Percentiles rank a stretch among this genome's conserved stretches.
phyloP scores from a whole-genome alignment of 352 stramenopile genomes.

The Globisporangium acanthophoron region DNA sequence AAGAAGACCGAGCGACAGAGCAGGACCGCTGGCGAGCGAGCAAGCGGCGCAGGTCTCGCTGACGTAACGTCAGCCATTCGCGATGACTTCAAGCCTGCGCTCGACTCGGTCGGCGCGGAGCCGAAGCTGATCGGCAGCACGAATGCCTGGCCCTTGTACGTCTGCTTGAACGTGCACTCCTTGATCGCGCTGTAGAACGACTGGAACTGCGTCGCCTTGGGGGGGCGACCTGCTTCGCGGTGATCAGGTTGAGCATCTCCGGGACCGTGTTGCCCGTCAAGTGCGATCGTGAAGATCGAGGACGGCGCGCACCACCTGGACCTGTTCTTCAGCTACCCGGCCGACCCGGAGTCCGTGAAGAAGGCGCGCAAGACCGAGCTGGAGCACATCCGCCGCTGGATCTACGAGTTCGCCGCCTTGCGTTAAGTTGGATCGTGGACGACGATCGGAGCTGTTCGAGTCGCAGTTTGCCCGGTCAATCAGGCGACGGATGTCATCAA shows the following conservation, averaged over 20 bases:
- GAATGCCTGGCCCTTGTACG: slow-evolving; percentile 37
- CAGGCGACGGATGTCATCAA: no score
- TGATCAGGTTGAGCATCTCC: slow-evolving; percentile 54
- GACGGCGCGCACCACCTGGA: slow-evolving; percentile 89
- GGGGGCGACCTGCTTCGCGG: slow-evolving; percentile 21
- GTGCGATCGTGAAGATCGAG: slow-evolving; percentile 60
- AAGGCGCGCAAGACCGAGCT: slow-evolving; percentile 71
- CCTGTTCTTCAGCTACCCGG: slow-evolving; percentile 88
- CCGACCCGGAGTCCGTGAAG: slow-evolving; percentile 80
- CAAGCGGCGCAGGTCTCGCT: no score
- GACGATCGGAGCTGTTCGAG: no score
- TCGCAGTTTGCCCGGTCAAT: no score
- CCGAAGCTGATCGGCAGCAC: slow-evolving; percentile 21
- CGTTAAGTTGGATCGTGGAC: no score
- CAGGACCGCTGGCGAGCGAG: no score
- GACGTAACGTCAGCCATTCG: no score
- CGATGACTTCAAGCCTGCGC: not conserved
- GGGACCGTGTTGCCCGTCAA: slow-evolving; percentile 42
- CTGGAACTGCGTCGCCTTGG: slow-evolving; percentile 26
- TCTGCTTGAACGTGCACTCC: slow-evolving; percentile 37
- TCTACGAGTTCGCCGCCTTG: slow-evolving; percentile 51
- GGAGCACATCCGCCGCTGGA: slow-evolving; percentile 79
- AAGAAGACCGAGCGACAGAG: no score
- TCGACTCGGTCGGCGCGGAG: slow-evolving; percentile 14
- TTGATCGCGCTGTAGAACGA: slow-evolving; percentile 33